A percentile compares a stretch with the other conserved stretches of the same genome.
Conservation (phyloP, 805 yeast species). For the Teunomyces aglyptinius region DNA sequence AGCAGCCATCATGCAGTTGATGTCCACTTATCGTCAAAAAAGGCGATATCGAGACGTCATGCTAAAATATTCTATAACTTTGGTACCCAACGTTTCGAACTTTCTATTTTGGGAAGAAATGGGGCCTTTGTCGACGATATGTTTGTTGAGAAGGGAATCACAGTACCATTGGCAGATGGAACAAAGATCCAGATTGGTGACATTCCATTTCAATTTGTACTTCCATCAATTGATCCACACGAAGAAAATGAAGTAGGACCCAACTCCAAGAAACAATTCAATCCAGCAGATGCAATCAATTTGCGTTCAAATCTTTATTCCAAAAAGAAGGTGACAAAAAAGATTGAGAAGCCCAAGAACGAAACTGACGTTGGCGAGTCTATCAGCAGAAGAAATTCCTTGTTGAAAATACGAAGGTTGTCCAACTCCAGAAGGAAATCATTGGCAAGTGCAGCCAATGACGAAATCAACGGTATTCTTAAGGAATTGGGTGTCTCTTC, state of each 20-base stretch:
- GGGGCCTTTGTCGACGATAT: constrained; percentile 95
- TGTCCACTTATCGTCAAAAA: constrained; percentile 87
- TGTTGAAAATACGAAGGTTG: constrained; percentile 26
- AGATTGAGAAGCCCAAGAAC: background rate
- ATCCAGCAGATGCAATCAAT: constrained; percentile 63
- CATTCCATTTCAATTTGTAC: constrained; percentile 79
- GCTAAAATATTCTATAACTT: constrained; percentile 96
- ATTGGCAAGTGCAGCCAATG: constrained; percentile 36
- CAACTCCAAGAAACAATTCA: constrained; percentile 39
- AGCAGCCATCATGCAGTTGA: constrained; percentile 77
- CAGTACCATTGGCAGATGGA: constrained; percentile 81
- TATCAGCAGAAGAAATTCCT: constrained; percentile 11
- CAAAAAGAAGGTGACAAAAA: constrained; percentile 3
- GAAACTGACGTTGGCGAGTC: background rate
- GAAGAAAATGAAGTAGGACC: constrained; percentile 16
- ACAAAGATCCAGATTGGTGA: constrained; percentile 91
- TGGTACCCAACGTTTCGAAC: constrained; percentile 91
- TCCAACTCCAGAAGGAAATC: constrained; percentile 39
- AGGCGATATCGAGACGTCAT: constrained; percentile 90
- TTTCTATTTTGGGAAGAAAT: constrained; percentile 88
- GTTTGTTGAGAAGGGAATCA: constrained; percentile 86
- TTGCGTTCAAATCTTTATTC: constrained; percentile 49
- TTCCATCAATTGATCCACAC: constrained; percentile 63
- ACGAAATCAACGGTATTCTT: constrained; percentile 37
- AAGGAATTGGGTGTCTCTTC: constrained; percentile 35